A percentile compares a stretch with the other conserved stretches of the same genome.
These are phyloP conservation scores for Nemania sp. DNA, from an alignment of 2,329 filamentous ascomycete species.

Conservation along the genomic window DNA sequence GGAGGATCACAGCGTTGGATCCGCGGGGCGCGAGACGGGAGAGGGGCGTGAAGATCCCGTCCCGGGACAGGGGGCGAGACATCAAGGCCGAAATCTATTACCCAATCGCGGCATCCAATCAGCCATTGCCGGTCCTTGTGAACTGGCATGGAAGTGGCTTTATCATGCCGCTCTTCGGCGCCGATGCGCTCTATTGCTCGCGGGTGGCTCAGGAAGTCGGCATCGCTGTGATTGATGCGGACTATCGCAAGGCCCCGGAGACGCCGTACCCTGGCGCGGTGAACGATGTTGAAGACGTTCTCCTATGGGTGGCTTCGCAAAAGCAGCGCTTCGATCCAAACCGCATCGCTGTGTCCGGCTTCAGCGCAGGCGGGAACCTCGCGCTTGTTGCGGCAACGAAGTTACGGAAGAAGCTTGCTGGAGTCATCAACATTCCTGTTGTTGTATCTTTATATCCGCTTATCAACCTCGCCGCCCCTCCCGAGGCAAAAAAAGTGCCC, in stretches of 20 bases:
- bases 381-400: background rate
- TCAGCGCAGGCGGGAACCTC: slow-evolving; percentile 1
- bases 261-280: slow-evolving; percentile 1
- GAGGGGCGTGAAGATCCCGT: slow-evolving; percentile 37
- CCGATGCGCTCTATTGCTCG: slow-evolving; percentile 22
- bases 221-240: slow-evolving; percentile 37
- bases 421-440: slow-evolving; percentile 11
- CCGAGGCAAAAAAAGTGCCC: slow-evolving; percentile 19
- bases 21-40: background rate
- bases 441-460: slow-evolving; percentile 18
- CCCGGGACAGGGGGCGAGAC: slow-evolving; percentile 19
- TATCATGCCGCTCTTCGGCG: slow-evolving; percentile 18
- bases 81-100: slow-evolving; percentile 25
- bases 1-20: background rate
- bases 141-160: slow-evolving; percentile 31
- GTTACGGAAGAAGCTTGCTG: background rate
- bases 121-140: slow-evolving; percentile 17
- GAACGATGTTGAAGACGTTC: slow-evolving; percentile 6
- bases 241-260: slow-evolving; percentile 33
- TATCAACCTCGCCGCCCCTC: slow-evolving; percentile 16
- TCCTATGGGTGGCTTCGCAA: slow-evolving; percentile 8
- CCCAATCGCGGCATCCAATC: slow-evolving; percentile 1
- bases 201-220: slow-evolving; percentile 25
- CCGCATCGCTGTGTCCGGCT: background rate
- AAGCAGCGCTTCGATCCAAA: background rate